These are phyloP conservation scores for Penicillium sp. DNA, from an alignment of 2,329 filamentous ascomycete species.

Conservation along the genomic window DNA sequence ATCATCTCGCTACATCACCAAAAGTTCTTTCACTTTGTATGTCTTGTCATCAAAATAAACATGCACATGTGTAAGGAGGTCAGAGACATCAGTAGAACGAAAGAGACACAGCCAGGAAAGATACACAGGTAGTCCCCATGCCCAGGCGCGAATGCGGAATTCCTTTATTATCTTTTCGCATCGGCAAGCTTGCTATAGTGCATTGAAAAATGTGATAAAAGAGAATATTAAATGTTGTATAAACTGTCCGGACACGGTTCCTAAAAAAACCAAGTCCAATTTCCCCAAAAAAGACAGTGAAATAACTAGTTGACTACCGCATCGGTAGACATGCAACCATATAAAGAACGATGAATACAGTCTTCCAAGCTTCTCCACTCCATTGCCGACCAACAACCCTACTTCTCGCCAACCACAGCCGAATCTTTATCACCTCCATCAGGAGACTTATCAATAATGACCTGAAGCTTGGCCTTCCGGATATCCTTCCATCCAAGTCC, in stretches of 20 bases:
- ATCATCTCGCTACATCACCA: too few relatives aligned
- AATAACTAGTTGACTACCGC: background rate
- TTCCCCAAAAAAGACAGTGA: background rate
- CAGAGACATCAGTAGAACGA: too few relatives aligned
- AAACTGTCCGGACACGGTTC: background rate
- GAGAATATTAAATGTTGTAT: background rate
- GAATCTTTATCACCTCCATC: background rate
- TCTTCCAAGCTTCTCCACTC: background rate
- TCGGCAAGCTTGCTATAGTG: background rate
- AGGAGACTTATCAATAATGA: constrained; percentile 9
- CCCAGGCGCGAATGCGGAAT: background rate
- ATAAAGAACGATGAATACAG: background rate
- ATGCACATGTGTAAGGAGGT: too few relatives aligned
- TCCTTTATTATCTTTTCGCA: background rate
- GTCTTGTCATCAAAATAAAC: too few relatives aligned
- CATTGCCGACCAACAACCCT: background rate
- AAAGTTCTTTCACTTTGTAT: too few relatives aligned
- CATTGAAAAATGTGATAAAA: background rate
- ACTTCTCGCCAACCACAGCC: background rate
- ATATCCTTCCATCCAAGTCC: constrained; percentile 35
- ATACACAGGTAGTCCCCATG: too few relatives aligned
- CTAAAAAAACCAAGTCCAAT: background rate
- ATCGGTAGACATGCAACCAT: background rate
- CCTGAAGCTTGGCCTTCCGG: constrained; percentile 25
- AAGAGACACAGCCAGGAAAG: too few relatives aligned